phyloP scores from a whole-genome alignment of 257 asterid genomes.

The Parsonsia alboflavescens region DNA sequence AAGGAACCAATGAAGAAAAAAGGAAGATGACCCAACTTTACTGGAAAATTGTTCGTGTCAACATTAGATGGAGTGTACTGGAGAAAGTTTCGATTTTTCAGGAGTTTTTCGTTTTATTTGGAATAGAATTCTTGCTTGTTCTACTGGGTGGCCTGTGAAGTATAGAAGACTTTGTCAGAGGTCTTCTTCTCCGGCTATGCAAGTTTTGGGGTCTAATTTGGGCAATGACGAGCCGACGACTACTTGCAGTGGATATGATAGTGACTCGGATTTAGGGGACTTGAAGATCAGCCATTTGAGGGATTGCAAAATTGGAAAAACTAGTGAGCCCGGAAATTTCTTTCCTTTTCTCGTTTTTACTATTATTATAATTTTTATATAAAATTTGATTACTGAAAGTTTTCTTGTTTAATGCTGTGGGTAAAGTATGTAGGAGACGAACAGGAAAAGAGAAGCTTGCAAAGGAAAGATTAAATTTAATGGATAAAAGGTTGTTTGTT shows the following conservation, averaged over 20 bases:
- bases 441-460: constrained; percentile 53
- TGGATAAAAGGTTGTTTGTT: constrained; percentile 62
- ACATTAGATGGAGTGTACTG: constrained; percentile 53
- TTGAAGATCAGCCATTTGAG: constrained; percentile 82
- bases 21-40: constrained; percentile 57
- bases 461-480: constrained; percentile 65
- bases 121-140: constrained; percentile 59
- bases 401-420: constrained; percentile 26
- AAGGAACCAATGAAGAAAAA: constrained; percentile 35
- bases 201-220: constrained; percentile 13
- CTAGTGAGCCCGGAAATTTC: constrained; percentile 34
- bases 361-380: neutral
- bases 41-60: constrained; percentile 57
- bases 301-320: constrained; percentile 88
- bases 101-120: constrained; percentile 51
- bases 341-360: neutral
- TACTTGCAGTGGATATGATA: constrained; percentile 24
- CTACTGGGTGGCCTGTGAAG: constrained; percentile 38
- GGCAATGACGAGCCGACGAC: constrained; percentile 6
- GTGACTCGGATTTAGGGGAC: constrained; percentile 79
- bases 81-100: constrained; percentile 47
- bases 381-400: neutral
- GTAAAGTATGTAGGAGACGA: constrained; percentile 80
- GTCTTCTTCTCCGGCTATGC: constrained; percentile 14
- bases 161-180: constrained; percentile 45